Evolutionary conservation across 192 early-diverging fungal species (phyloP).

Genomic region (Coemansia pectinata): DNA sequence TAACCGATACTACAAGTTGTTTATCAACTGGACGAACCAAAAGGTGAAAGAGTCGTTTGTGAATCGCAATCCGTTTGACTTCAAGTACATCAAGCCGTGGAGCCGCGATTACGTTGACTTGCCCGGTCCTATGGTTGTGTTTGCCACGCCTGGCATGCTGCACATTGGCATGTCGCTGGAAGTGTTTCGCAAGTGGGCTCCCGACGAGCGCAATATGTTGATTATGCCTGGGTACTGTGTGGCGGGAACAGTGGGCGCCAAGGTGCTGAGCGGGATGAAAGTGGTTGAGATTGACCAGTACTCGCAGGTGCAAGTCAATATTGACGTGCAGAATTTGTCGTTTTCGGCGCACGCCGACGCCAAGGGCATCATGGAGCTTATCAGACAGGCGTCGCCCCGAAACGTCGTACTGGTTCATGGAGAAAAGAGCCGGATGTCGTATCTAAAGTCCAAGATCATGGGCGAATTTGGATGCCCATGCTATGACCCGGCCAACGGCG

Average conservation of each 20-base stretch:
- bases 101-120: conserved; percentile 66
- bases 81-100: conserved; percentile 89
- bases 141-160: conserved; percentile 99
- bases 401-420: conserved; percentile 96
- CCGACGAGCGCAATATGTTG: conserved; percentile 90
- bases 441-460: conserved; percentile 77
- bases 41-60: conserved; percentile 94
- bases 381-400: conserved; percentile 83
- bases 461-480: conserved; percentile 80
- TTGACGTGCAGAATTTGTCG: conserved; percentile 92
- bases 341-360: conserved; percentile 98
- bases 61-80: conserved; percentile 96
- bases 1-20: conserved; percentile 95
- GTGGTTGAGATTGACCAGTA: conserved; percentile 79
- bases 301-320: conserved; percentile 75
- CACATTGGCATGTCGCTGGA: conserved; percentile 93
- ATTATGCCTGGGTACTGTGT: conserved; percentile 99
- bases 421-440: conserved; percentile 86
- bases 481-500: conserved; percentile 89
- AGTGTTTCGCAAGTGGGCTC: conserved; percentile 95
- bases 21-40: conserved; percentile 98
- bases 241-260: conserved; percentile 92
- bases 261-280: conserved; percentile 88
- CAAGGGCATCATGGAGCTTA: conserved; percentile 96
- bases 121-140: conserved; percentile 92